Base-by-base conservation (phyloP, 306 rosid species). In the Amphicarpaea edgeworthii region DNA sequence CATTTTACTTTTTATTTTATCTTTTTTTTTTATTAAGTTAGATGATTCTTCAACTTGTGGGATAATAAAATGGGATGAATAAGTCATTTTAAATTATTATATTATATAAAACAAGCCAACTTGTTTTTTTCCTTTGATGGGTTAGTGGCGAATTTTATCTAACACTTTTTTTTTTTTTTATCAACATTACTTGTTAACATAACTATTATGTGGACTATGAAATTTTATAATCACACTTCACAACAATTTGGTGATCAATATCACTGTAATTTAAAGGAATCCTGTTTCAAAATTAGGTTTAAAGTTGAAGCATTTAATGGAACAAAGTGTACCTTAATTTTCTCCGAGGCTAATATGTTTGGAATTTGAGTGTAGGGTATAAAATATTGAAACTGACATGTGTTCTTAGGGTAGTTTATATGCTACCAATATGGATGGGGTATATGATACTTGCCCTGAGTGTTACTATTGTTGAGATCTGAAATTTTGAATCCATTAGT, bases 231-330 rank as follows among this genome's bases (percentile, higher is more conserved):
- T 41, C 51, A 66, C 19, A 12, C 3, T 45, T 45, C 50, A 42
- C 16, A 12, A 14, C 20, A 65, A 21, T 20, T 41, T 2, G 34
- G 19, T 41, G 7, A 17, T 51, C 58, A 53, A 53, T 53, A 15
- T 46, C 23, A 15, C 14, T 21, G 41, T 66, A 66, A 43, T 66
- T 42, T 43, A 66, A 66, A 66, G 23, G 55, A 68, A 45, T 9
- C 40, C 41, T 68, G 40, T 42, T 24, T 68, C 5, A 42, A 12
- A 23, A 23, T 21, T 66, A 23, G 38, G 55, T 42, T 40, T 7
- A 7, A 34, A 34, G 40, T 16, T 67, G 15, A 68, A 68, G 4
- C 73, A 45, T 45, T 68, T 45, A 45, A 23, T 45, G n/a, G 38
- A 40, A 67, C 47, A n/a, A n/a, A n/a, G n/a, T 23, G 24, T 43